Evolutionary conservation across 164 flowering plant genomes (phyloP).

Genomic region (Stephania japonica): DNA sequence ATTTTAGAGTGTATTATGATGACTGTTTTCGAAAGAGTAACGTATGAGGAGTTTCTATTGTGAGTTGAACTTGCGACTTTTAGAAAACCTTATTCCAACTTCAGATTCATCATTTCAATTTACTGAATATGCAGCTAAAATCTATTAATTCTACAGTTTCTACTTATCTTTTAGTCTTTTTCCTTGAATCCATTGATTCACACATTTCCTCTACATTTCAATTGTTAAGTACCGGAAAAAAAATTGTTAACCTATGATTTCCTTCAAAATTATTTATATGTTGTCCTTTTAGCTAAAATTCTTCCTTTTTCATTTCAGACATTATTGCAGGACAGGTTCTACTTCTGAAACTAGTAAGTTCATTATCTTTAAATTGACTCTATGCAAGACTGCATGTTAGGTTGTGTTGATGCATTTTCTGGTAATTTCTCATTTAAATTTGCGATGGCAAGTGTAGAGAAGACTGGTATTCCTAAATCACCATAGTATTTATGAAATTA

Average conservation of each 20-base stretch:
- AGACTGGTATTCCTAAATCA: not conserved
- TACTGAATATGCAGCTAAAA: not conserved
- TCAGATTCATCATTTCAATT: too few species aligned
- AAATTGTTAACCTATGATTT: not conserved
- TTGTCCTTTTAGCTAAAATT: constrained; percentile 5
- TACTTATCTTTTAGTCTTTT: not conserved
- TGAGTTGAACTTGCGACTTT: too few species aligned
- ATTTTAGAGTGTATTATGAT: too few species aligned
- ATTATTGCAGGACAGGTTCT: constrained; percentile 91
- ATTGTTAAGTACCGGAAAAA: too few species aligned
- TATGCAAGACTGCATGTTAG: not conserved
- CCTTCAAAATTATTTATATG: not conserved
- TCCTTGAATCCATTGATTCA: not conserved
- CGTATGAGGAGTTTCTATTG: too few species aligned
- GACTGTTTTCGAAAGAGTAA: too few species aligned
- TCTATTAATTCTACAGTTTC: not conserved
- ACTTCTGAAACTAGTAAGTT: constrained; percentile 56
- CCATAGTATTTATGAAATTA: not conserved
- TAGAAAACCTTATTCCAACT: too few species aligned
- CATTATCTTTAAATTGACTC: not conserved
- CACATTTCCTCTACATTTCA: too few species aligned
- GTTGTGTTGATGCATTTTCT: not conserved
- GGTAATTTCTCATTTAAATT: not conserved
- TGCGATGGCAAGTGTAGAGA: not conserved
- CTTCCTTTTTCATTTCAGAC: constrained; percentile 40